A percentile compares a stretch with the other conserved stretches of the same genome.
phyloP scores from a whole-genome alignment of 768 basidiomycete genomes.

The Cystobasidium tubakii region DNA sequence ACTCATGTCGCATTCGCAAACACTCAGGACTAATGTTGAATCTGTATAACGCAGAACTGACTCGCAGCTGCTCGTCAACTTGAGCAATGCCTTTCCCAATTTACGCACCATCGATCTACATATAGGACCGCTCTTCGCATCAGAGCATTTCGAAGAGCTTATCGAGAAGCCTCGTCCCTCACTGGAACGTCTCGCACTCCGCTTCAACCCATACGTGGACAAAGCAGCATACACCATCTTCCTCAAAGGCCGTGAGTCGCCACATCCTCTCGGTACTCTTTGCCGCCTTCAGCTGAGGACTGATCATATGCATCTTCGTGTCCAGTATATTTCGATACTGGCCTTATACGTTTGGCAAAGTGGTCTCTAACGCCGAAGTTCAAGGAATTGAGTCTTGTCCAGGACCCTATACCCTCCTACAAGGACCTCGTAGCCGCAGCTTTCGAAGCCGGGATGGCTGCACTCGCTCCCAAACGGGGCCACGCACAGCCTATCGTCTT shows the following conservation, averaged over 20 bases:
- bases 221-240: constrained; percentile 35
- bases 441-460: constrained; percentile 23
- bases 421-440: constrained; percentile 41
- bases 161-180: constrained; percentile 55
- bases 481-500: constrained; percentile 75
- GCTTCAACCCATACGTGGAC: constrained; percentile 67
- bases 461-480: constrained; percentile 45
- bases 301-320: background rate
- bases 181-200: constrained; percentile 58
- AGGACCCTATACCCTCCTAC: constrained; percentile 49
- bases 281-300: background rate
- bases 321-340: constrained; percentile 65
- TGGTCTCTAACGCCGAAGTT: constrained; percentile 56
- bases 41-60: constrained; percentile 38
- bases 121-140: constrained; percentile 72
- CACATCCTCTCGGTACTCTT: background rate
- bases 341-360: constrained; percentile 58
- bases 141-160: constrained; percentile 73
- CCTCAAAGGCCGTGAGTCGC: constrained; percentile 24
- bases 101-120: constrained; percentile 58
- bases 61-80: constrained; percentile 44
- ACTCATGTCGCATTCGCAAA: constrained; percentile 34
- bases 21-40: background rate
- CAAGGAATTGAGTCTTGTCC: constrained; percentile 49
- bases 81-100: constrained; percentile 59